These are phyloP conservation scores for Lentinula aciculospora DNA, from an alignment of 768 basidiomycete species.

Conservation along the genomic window DNA sequence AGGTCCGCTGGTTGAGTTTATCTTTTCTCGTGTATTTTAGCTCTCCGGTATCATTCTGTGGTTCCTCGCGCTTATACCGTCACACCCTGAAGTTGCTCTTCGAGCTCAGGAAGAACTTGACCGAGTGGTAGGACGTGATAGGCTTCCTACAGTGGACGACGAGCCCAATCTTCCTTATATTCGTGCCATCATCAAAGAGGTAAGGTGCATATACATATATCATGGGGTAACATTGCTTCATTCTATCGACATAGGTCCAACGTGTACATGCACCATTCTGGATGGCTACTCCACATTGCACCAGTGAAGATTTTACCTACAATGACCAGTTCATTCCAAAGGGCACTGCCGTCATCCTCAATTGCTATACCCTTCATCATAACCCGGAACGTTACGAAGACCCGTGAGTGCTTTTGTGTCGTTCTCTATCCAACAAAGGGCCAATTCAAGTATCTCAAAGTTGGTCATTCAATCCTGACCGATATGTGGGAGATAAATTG, in stretches of 20 bases:
- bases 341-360: constrained; percentile 21
- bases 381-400: constrained; percentile 24
- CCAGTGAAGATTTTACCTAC: constrained; percentile 24
- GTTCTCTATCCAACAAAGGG: neutral
- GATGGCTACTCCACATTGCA: constrained; percentile 21
- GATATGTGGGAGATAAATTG: constrained; percentile 24
- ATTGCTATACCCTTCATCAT: constrained; percentile 20
- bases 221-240: neutral
- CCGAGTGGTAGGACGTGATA: constrained; percentile 24
- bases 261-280: constrained; percentile 19
- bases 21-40: constrained; percentile 13
- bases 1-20: neutral
- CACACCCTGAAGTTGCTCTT: constrained; percentile 22
- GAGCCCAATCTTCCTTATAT: constrained; percentile 19
- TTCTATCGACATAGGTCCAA: constrained; percentile 11
- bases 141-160: constrained; percentile 21
- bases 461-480: constrained; percentile 25
- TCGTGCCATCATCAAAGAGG: constrained; percentile 21
- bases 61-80: constrained; percentile 25
- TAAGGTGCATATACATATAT: neutral
- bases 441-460: neutral
- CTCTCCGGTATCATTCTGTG: constrained; percentile 28
- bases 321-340: constrained; percentile 24
- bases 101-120: constrained; percentile 30
- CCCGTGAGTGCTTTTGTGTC: constrained; percentile 18